These are phyloP conservation scores for Wallacemonas collosoma DNA, from an alignment of 208 protist genomes.

Conservation along the genomic window DNA sequence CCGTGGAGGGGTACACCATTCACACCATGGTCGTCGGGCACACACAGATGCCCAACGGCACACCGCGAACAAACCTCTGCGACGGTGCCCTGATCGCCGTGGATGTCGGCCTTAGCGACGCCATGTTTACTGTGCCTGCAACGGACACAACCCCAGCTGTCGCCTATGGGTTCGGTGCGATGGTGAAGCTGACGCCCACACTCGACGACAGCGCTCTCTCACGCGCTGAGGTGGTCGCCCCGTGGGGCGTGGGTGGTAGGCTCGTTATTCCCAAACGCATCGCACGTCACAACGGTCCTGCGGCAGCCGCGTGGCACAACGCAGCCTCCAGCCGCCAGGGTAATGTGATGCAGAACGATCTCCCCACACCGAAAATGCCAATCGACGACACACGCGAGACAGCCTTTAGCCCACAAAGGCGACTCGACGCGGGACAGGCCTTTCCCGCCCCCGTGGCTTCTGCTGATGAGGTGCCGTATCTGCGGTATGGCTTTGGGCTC, in stretches of 20 bases:
- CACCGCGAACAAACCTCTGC: conserved; percentile 22
- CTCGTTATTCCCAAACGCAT: not conserved
- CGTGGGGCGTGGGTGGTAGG: conserved; percentile 1
- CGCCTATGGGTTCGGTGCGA: conserved; percentile 4
- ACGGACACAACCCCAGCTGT: not conserved
- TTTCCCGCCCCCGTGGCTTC: not conserved
- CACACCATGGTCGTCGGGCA: conserved; percentile 64
- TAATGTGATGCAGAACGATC: not conserved
- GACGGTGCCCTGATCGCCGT: conserved; percentile 37
- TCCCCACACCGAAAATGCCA: too few relatives aligned
- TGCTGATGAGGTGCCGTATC: not conserved
- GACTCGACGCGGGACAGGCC: not conserved
- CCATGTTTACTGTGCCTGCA: conserved; percentile 6
- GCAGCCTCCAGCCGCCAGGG: not conserved
- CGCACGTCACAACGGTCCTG: not conserved
- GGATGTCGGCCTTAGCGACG: conserved; percentile 37
- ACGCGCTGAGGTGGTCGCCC: conserved; percentile 4
- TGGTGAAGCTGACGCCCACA: not conserved
- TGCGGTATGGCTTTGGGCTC: not conserved
- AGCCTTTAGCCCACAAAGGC: too few relatives aligned
- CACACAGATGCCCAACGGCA: conserved; percentile 32
- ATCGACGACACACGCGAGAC: too few relatives aligned
- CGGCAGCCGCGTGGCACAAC: not conserved
- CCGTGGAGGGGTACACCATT: conserved; percentile 23
- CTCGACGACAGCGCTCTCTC: not conserved